Conservation (phyloP, 371 early-diverging fungal species). For the Lichtheimia corymbifera region DNA sequence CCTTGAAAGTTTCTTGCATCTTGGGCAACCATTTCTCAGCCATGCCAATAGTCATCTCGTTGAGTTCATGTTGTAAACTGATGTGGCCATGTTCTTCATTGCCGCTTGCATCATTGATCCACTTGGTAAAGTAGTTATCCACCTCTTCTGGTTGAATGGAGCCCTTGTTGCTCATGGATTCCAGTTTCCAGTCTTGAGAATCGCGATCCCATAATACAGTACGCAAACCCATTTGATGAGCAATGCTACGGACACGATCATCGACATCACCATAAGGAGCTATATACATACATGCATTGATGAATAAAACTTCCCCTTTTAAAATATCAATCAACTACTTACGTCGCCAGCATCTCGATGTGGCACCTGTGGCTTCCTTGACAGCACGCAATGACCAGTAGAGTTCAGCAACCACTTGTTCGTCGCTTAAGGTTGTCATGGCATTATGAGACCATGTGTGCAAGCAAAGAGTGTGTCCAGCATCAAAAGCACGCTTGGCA, state of each 20-base stretch:
- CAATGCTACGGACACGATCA: slow-evolving; percentile 45
- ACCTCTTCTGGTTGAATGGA: slow-evolving; percentile 20
- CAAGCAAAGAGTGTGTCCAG: slow-evolving; percentile 44
- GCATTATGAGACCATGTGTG: slow-evolving; percentile 42
- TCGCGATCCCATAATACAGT: slow-evolving; percentile 38
- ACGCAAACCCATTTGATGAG: slow-evolving; percentile 37
- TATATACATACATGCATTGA: background rate
- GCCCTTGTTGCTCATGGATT: slow-evolving; percentile 15
- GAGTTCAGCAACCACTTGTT: slow-evolving; percentile 55
- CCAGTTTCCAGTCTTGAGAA: slow-evolving; percentile 37
- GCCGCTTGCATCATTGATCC: slow-evolving; percentile 34
- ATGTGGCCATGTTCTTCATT: slow-evolving; percentile 43
- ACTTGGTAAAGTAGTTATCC: slow-evolving; percentile 39
- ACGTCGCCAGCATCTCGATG: slow-evolving; percentile 53
- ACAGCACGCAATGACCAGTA: slow-evolving; percentile 47
- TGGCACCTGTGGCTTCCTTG: slow-evolving; percentile 47
- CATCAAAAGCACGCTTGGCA: slow-evolving; percentile 36
- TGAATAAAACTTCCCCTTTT: background rate
- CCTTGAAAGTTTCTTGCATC: slow-evolving; percentile 36
- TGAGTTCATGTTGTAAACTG: slow-evolving; percentile 55
- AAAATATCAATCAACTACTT: slow-evolving; percentile 2
- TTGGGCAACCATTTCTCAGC: slow-evolving; percentile 50
- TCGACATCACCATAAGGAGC: slow-evolving; percentile 52
- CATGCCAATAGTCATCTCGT: slow-evolving; percentile 35
- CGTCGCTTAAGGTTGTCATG: slow-evolving; percentile 50